These are phyloP conservation scores for Iberis pinnata DNA, from an alignment of 345 rosid genomes.

Conservation along the genomic window DNA sequence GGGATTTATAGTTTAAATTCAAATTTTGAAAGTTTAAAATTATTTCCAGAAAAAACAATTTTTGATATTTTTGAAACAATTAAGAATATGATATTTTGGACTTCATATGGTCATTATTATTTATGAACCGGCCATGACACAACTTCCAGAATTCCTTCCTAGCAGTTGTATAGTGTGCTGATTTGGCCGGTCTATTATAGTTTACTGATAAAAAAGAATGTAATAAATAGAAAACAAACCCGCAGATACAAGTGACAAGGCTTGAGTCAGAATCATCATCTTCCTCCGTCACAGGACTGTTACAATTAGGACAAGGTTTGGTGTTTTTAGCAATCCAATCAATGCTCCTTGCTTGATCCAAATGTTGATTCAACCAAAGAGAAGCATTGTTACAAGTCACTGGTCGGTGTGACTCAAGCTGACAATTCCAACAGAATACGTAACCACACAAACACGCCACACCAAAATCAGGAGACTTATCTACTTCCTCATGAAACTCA, in stretches of 20 bases:
- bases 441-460: slow-evolving; percentile 23
- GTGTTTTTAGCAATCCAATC: background rate
- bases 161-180: too few relatives aligned
- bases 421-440: slow-evolving; percentile 18
- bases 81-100: too few relatives aligned
- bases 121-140: too few relatives aligned
- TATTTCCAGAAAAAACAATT: too few relatives aligned
- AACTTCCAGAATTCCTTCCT: too few relatives aligned
- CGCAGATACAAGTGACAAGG: slow-evolving; percentile 13
- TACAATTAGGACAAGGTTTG: slow-evolving; percentile 18
- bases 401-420: slow-evolving; percentile 19
- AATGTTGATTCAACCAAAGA: background rate
- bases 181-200: too few relatives aligned
- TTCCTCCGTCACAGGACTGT: background rate
- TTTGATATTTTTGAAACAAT: too few relatives aligned
- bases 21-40: too few relatives aligned
- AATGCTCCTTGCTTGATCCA: background rate
- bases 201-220: too few relatives aligned
- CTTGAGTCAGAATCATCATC: background rate
- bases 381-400: slow-evolving; percentile 17
- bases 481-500: background rate
- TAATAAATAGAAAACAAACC: slow-evolving; percentile 2
- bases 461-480: background rate
- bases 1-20: too few relatives aligned
- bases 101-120: too few relatives aligned